Base-by-base conservation (phyloP, 2,329 filamentous ascomycete species). In the Ceratocystiopsis minuta region DNA sequence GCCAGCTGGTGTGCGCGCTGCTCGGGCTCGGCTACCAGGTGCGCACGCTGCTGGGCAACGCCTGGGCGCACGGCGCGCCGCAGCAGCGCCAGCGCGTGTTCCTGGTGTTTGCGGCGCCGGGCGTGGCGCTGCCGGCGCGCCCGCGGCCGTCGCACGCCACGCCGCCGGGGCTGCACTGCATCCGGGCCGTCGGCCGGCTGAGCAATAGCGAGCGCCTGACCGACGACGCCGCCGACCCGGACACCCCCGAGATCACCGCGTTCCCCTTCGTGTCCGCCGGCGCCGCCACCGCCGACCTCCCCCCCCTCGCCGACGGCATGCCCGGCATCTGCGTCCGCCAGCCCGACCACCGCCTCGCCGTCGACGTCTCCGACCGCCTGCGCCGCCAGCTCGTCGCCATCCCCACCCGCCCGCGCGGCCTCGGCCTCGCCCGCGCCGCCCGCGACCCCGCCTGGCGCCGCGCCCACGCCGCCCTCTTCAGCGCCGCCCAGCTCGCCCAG, bases 11-110 rank as follows among this genome's bases (percentile, higher is more conserved):
- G 11, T 81, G 78, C 47, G 68, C 75, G 1, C 59, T 90, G 0
- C 77, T 88, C 0, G 80, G 78, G 0, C 64, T 90, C 47, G 83
- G 82, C 0, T 92, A 90, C 49, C 83, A 92, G 52, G 63, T 75
- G 0, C 71, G 79, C 35, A 67, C 82, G 34, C 73, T 76, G 43
- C 62, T 78, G 0, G 61, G 82, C 16, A 80, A 86, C 48, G 70
- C 80, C 0, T 84, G 78, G 65, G 71, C 70, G 0, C 74, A 70
- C 47, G 80, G 81, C 1, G 73, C 75, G 2, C 61, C 74, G 0
- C 82, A 90, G 52, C 62, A 59, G 3, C 69, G 84, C 5, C 70
- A 66, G 3, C 67, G 84, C 7, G 62, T 88, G 0, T 85, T 92
- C 45, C 64, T 90, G 1, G 63, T 69, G 3, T 79, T 86, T 46